Base-by-base conservation (phyloP, 2,329 filamentous ascomycete species). In the Microcera coccophila region DNA sequence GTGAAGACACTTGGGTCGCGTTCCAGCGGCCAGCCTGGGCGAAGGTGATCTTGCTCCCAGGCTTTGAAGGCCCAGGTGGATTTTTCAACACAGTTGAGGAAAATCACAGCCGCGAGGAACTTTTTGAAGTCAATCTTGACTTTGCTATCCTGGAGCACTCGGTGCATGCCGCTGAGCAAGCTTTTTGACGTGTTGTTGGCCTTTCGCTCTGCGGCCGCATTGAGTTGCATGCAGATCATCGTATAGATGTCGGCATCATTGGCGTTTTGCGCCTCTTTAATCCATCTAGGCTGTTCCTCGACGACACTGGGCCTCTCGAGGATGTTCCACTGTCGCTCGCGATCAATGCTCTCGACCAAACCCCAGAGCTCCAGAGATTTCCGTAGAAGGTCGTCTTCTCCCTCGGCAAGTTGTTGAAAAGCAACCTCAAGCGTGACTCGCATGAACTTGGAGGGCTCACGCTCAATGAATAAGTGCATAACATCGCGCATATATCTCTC, bases 51-150 rank as follows among this genome's bases (percentile, higher is more conserved):
- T 57, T 83, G 77, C 53, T 83, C 79, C 79, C 80, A 85, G 2
- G 78, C 79, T 49, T 82, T 82, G 65, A 84, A 84, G 1, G 78
- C 76, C 81, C 81, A 85, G 0, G 80, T 84, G 0, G 79, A 80
- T 64, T 84, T 84, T 58, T 85, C 81, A 12, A 84, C 70, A 50
- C 79, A 82, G 55, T 82, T 82, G 36, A 84, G 72, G 48, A 84
- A 75, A 41, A 84, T 75, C 42, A 84, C 62, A 3, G 78, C 74
- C 3, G 79, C 75, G 17, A 84, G 72, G 54, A 81, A 84, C 63
- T 81, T 76, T 50, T 74, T 74, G 54, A 81, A 82, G 22, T 75
- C 75, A 40, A 79, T 71, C 53, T 74, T 78, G 42, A 71, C 73
- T 55, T 81, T 79, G 62, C 76, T 78, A 54, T 82, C 78, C 45